Base-by-base conservation (phyloP, 2,329 filamentous ascomycete species). In the Ceratocystis alfenasii region DNA sequence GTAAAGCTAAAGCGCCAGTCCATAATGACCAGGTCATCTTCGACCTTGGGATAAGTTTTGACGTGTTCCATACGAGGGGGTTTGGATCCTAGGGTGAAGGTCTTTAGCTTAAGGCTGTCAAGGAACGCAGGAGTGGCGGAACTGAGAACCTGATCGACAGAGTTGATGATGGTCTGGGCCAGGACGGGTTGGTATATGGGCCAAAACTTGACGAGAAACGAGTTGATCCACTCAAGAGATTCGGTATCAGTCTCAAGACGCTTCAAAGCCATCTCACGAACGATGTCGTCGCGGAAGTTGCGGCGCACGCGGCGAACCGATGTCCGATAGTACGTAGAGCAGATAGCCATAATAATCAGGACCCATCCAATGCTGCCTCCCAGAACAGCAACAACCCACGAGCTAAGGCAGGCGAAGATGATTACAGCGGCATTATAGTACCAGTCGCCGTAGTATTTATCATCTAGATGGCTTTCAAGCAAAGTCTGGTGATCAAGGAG, bases 1-100 rank as follows among this genome's bases (percentile, higher is more conserved):
- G 90, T 97, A 78, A 99, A 99, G 80, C 93, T 97, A 76, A 99
- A 99, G 73, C 95, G 96, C 94, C 94, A 99, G 74, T 99, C 94
- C 94, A 99, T 99, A 72, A 97, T 84, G 53, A 99, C 90, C 67
- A 92, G 87, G 73, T 99, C 94, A 69, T 96, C 92, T 71, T 96
- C 90, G 1, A 89, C 90, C 75, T 94, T 95, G 67, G 93, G 93
- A 71, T 99, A 96, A 0, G 94, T 96, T 80, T 96, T 97, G 75
- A 99, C 94, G 73, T 97, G 92, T 76, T 99, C 94, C 80, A 99
- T 84, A 36, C 94, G 86, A 5, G 95, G 95, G 33, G 94, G 93
- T 77, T 99, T 99, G 7, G 89, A 92, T 66, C 94, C 94, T 15
- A 99, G 83, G 0, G 92, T 90, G 75, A 99, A 99, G 0, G 87